Base-by-base conservation (phyloP, 352 stramenopile genomes). In the Paralagenidium karlingii region DNA sequence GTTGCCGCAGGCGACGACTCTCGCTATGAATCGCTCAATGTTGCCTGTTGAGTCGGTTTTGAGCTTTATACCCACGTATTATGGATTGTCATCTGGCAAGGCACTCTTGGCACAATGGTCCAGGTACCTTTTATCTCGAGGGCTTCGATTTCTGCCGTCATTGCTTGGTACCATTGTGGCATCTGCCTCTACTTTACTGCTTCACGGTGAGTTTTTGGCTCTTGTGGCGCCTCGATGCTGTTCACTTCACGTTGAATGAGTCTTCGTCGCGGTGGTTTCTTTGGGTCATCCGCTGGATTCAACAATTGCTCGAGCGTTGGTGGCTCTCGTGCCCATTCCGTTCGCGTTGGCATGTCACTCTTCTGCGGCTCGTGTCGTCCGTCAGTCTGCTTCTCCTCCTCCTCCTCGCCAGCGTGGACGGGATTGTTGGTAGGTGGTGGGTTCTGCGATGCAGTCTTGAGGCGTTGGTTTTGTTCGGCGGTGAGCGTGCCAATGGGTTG, bases 21-120 rank as follows among this genome's bases (percentile, higher is more conserved):
- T 18, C 12, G 44, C 44, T 43, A 47, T 46, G 24, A 38, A 49
- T 13, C 44, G 38, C 22, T 45, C 44, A 20, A 51, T 29, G 2
- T 39, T 47, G 12, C 44, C 44, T 22, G 34, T 16, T 24, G 44
- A 2, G 13, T 31, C 2, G 6, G 25, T 50, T 51, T 46, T 16
- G 40, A 3, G 13, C 24, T 40, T n/a, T 39, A 51, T n/a, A 51
- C 44, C 44, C 44, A 47, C 10, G 36, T 15, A 21, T n/a, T 43
- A 2, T n/a, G 21, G 13, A 51, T 3, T 8, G 3, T 36, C 16
- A 22, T 7, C 19, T 16, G 16, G 22, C 22, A 16, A 16, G 19
- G 19, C 3, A 20, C 16, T 7, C 7, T 8, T 8, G 16, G 30
- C 8, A 3, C 7, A 3, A 36, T 3, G 7, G 3, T 36, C 7